A percentile compares a stretch with the other conserved stretches of the same genome.
Evolutionary conservation across 495 filamentous ascomycete species (phyloP).

Genomic region (Xylaria flabelliformis): DNA sequence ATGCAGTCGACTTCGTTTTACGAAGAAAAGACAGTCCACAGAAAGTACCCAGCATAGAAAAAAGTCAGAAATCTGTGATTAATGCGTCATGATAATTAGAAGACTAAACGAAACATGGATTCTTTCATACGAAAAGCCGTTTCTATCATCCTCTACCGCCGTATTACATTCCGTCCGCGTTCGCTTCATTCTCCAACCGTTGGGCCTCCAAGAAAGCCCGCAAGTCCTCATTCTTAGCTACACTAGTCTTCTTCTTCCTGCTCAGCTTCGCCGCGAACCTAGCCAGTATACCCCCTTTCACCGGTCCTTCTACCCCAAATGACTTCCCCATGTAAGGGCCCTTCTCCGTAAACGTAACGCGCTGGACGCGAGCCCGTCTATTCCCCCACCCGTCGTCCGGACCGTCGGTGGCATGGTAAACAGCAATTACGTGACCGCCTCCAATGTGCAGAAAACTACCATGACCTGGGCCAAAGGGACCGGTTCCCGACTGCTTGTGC

Average conservation of each 20-base stretch:
- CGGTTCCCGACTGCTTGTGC: constrained; percentile 5
- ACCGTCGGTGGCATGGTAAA: constrained; percentile 42
- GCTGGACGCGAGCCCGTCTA: constrained; percentile 36
- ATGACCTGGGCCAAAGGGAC: constrained; percentile 40
- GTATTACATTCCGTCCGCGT: neutral
- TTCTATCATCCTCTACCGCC: neutral
- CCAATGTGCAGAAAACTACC: constrained; percentile 36
- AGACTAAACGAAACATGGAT: neutral
- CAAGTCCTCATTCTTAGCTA: constrained; percentile 27
- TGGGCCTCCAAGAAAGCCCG: constrained; percentile 31
- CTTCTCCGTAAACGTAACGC: constrained; percentile 35
- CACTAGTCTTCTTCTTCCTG: constrained; percentile 21
- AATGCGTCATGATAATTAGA: neutral
- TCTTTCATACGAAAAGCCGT: neutral
- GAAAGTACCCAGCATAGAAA: neutral
- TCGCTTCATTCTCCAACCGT: neutral
- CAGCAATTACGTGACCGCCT: constrained; percentile 33
- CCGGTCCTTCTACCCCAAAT: constrained; percentile 26
- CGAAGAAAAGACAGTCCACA: neutral
- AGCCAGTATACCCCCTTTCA: constrained; percentile 11
- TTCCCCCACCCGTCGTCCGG: constrained; percentile 42
- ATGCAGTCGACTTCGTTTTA: neutral
- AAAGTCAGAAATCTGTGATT: neutral
- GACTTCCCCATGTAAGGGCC: constrained; percentile 42
- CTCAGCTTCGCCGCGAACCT: constrained; percentile 28